Evolutionary conservation across 2,329 filamentous ascomycete genomes (phyloP), one percentile per base, ranked within the genome.

Genomic region (Cryphonectria naterciae): DNA sequence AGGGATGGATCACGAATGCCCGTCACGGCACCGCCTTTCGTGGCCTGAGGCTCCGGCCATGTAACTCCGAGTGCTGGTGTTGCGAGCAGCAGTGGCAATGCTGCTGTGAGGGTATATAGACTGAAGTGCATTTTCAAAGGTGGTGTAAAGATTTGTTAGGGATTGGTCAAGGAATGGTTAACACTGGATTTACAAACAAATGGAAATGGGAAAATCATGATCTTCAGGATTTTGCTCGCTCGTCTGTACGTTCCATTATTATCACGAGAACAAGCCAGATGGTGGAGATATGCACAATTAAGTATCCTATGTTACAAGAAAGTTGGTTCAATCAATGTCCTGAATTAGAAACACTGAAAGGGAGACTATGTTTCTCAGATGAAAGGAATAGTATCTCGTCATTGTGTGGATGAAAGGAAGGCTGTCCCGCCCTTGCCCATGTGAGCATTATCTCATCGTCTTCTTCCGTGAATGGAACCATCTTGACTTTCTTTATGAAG

Each of bases 1-100:
- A 68, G 56, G 2, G 67, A 60, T 11, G 67, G 67, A 25, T 68
- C 67, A 8, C 67, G 67, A 15, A 68, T 41, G 32, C 67, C 67
- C 17, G 35, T 39, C 17, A 68, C 4, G 43, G 46, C 25, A 15
- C 63, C 63, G 28, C 32, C 32, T 28, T 19, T 62, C 6, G 58
- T 68, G 17, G 41, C 6, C 32, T 63, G 54, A 32, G 67, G 67
- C 2, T 52, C 58, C 4, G 67, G 67, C 67, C 67, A 68, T 63
- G 58, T 56, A 6, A 58, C 28, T 63, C 41, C 58, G 13, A 28
- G 37, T 43, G n/a, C n/a, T 28, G n/a, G 61, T 5, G 1, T 49
- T 49, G 46, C 19, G 25, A 19, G 63, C 43, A 49, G 22, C 17
- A 65, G 62, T 8, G 41, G 22, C 15, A 65, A 4, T 46, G 41